Conservation (phyloP, 371 early-diverging fungal genomes). For the Mortierella polycephala region DNA sequence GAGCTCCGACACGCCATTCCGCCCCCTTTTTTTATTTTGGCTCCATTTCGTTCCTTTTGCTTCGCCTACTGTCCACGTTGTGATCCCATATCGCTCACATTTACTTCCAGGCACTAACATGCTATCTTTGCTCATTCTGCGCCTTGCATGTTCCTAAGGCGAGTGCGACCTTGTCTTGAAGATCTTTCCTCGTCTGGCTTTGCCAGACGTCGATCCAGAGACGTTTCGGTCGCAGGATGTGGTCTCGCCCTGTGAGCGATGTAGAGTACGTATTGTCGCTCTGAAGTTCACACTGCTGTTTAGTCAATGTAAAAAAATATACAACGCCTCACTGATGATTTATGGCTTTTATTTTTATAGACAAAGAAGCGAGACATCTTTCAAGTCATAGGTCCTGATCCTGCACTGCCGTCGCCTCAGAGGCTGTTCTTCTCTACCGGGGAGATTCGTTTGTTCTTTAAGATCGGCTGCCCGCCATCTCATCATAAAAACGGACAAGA, state of each 20-base stretch:
- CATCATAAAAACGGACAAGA: conserved; percentile 25
- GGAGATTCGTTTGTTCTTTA: conserved; percentile 37
- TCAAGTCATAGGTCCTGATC: conserved; percentile 41
- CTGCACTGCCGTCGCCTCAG: conserved; percentile 39
- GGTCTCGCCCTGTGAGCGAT: conserved; percentile 29
- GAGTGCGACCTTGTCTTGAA: conserved; percentile 52
- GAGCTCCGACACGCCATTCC: too few relatives aligned
- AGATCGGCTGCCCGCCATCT: conserved; percentile 42
- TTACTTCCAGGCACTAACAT: background rate
- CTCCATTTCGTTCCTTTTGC: too few relatives aligned
- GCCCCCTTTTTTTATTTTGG: too few relatives aligned
- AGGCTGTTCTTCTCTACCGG: conserved; percentile 39
- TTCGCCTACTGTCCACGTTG: background rate
- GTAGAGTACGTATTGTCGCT: conserved; percentile 20
- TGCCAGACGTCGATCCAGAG: conserved; percentile 15
- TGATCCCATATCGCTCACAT: background rate
- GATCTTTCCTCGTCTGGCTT: conserved; percentile 38
- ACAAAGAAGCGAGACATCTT: conserved; percentile 37
- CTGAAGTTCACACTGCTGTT: too few relatives aligned
- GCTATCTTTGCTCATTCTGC: background rate
- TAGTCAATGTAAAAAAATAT: too few relatives aligned
- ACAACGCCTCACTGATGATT: background rate
- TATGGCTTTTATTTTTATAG: conserved; percentile 2
- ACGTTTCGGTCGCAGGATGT: conserved; percentile 23
- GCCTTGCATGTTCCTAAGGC: conserved; percentile 8